Evolutionary conservation across 2,329 filamentous ascomycete species (phyloP).

Genomic region (Aureobasidium sp.): DNA sequence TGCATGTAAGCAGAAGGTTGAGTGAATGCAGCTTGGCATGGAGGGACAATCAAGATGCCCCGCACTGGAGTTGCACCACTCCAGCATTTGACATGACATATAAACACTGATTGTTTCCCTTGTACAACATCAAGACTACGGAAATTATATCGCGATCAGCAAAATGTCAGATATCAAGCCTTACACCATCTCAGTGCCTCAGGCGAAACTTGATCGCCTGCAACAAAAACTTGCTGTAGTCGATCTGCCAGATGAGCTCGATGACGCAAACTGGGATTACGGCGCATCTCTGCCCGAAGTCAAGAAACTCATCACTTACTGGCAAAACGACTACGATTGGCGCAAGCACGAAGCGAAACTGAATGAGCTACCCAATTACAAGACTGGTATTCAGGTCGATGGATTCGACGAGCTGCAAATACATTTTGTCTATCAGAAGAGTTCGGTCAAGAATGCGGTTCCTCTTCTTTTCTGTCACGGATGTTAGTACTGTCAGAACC

Average conservation of each 20-base stretch:
- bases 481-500: conserved; percentile 30
- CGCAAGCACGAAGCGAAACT: conserved; percentile 50
- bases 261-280: conserved; percentile 48
- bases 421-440: conserved; percentile 58
- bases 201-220: background rate
- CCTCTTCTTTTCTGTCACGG: conserved; percentile 62
- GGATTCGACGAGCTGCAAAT: conserved; percentile 55
- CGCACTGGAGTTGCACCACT: background rate
- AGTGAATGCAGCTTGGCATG: background rate
- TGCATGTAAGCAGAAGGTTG: background rate
- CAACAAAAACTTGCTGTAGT: conserved; percentile 2
- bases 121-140: background rate
- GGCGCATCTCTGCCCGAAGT: conserved; percentile 55
- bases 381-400: conserved; percentile 46
- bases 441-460: conserved; percentile 45
- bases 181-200: background rate
- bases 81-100: background rate
- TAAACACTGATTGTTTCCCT: background rate
- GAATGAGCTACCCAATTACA: conserved; percentile 56
- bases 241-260: conserved; percentile 26
- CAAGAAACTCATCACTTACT: conserved; percentile 51
- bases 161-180: background rate
- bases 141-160: background rate
- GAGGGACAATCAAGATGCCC: background rate
- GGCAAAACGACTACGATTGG: conserved; percentile 56